Evolutionary conservation across 768 basidiomycete genomes (phyloP).

Genomic region (Serendipita vermifera): DNA sequence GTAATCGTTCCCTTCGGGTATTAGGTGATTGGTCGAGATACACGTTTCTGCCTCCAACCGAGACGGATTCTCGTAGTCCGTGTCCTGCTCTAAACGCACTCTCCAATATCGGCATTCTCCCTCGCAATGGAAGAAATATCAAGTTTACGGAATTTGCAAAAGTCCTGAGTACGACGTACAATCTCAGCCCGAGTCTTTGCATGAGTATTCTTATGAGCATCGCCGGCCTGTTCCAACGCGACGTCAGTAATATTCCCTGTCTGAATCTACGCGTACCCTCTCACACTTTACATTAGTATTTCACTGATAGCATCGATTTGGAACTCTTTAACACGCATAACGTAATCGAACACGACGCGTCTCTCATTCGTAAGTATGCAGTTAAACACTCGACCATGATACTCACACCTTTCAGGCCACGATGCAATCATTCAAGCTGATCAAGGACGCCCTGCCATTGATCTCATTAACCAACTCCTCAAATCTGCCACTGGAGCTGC

Average conservation of each 20-base stretch:
- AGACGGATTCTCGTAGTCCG: neutral
- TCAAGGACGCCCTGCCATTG: slow-evolving; percentile 39
- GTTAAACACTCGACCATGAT: neutral
- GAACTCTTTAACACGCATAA: slow-evolving; percentile 10
- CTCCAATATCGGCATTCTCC: slow-evolving; percentile 23
- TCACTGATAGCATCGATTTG: neutral
- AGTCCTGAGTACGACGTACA: slow-evolving; percentile 12
- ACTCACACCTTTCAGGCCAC: slow-evolving; percentile 31
- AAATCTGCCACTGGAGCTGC: slow-evolving; percentile 20
- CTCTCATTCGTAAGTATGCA: slow-evolving; percentile 14
- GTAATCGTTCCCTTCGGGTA: no score
- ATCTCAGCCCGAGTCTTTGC: slow-evolving; percentile 14
- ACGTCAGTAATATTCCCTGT: slow-evolving; percentile 3
- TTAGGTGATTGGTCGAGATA: slow-evolving; percentile 1
- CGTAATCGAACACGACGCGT: slow-evolving; percentile 19
- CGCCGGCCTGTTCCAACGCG: slow-evolving; percentile 9
- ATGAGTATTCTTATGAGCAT: neutral
- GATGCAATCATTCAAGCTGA: slow-evolving; percentile 36
- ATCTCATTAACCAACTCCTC: slow-evolving; percentile 31
- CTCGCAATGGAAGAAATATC: slow-evolving; percentile 60
- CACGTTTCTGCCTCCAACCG: neutral
- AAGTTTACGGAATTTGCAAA: slow-evolving; percentile 37
- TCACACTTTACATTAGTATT: neutral
- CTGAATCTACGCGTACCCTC: neutral
- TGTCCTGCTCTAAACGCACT: slow-evolving; percentile 1